Evolutionary conservation across 371 early-diverging fungal genomes (phyloP).

Genomic region (Mucor saturninus): DNA sequence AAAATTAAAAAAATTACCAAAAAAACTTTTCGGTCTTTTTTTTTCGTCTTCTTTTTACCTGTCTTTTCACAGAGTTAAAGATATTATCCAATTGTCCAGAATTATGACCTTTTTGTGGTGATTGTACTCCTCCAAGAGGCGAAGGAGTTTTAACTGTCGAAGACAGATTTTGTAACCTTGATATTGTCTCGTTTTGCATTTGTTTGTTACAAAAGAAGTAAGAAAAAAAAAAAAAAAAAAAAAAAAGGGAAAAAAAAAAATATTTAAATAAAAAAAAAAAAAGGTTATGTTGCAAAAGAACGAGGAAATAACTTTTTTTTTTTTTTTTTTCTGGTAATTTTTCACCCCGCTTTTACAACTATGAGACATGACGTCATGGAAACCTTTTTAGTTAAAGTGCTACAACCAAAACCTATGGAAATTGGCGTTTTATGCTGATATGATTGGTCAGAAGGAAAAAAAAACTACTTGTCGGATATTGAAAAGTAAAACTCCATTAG

Average conservation of each 20-base stretch:
- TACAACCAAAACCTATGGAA: too few species aligned
- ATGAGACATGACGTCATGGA: constrained; percentile 2
- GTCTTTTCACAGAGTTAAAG: constrained; percentile 31
- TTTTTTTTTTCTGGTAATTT: not conserved
- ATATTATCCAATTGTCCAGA: constrained; percentile 27
- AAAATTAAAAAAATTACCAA: not conserved
- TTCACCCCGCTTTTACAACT: constrained; percentile 7
- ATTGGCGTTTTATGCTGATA: too few species aligned
- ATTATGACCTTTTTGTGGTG: constrained; percentile 1
- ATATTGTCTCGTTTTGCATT: constrained; percentile 27
- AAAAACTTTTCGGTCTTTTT: not conserved
- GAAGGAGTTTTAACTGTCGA: constrained; percentile 27
- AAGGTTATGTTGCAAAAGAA: constrained; percentile 4
- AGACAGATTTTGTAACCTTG: constrained; percentile 18
- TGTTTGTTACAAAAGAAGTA: constrained; percentile 3
- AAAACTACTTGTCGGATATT: too few species aligned
- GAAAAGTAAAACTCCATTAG: too few species aligned
- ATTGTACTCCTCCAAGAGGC: constrained; percentile 6
- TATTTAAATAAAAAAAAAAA: constrained; percentile 5
- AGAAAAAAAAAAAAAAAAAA: constrained; percentile 9
- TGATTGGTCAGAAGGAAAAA: too few species aligned
- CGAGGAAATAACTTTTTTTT: constrained; percentile 9
- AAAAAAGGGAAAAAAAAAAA: constrained; percentile 5
- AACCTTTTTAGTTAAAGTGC: not conserved
- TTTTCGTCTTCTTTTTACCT: constrained; percentile 14